Conservation (phyloP, 2,329 filamentous ascomycete genomes). For the Bipolaris cookei region DNA sequence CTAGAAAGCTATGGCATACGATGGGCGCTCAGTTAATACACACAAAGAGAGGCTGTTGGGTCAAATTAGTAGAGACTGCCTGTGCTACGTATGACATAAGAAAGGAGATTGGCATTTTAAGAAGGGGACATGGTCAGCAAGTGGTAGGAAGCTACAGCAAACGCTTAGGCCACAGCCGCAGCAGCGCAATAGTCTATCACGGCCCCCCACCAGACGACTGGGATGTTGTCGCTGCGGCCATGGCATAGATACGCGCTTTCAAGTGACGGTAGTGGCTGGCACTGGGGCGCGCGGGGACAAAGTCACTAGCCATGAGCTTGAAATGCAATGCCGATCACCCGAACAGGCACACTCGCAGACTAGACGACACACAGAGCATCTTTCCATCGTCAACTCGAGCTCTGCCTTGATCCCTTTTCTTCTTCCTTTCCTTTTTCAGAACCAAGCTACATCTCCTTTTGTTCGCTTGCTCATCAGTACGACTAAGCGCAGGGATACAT, state of each 20-base stretch:
- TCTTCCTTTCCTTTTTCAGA: neutral
- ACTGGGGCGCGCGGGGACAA: constrained; percentile 6
- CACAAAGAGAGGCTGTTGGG: neutral
- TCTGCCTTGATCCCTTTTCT: neutral
- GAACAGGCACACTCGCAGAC: constrained; percentile 3
- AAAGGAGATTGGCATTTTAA: constrained; percentile 9
- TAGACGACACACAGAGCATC: neutral
- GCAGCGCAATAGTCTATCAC: constrained; percentile 6
- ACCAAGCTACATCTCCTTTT: neutral
- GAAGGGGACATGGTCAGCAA: constrained; percentile 10
- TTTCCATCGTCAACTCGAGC: neutral
- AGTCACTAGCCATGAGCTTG: constrained; percentile 1
- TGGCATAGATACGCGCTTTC: constrained; percentile 2
- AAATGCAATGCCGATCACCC: constrained; percentile 5
- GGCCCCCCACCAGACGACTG: constrained; percentile 12
- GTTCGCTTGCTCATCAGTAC: neutral
- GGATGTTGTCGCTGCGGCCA: constrained; percentile 8
- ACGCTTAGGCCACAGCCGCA: constrained; percentile 12
- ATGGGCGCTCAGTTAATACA: neutral
- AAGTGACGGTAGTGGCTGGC: constrained; percentile 17
- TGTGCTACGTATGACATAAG: constrained; percentile 9
- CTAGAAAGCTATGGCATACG: neutral
- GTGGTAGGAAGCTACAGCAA: constrained; percentile 9
- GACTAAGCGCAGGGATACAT: neutral
- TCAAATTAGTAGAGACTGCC: constrained; percentile 6